Evolutionary conservation across 345 rosid species (phyloP).

Genomic region (Moringa oleifera): DNA sequence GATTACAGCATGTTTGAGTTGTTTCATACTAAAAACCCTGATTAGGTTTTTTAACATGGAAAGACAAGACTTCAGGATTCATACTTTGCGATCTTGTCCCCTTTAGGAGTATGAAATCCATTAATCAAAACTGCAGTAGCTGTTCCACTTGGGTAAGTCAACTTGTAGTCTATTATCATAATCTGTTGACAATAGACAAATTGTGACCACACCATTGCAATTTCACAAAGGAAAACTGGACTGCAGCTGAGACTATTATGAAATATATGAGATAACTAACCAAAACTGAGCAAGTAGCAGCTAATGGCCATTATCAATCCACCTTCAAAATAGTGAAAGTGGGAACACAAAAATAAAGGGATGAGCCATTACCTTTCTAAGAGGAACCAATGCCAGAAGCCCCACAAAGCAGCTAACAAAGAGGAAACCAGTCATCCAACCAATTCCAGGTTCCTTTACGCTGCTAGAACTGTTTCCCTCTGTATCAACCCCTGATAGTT

Average conservation of each 20-base stretch:
- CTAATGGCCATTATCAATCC: background rate
- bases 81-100: conserved; percentile 73
- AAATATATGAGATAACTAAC: background rate
- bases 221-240: background rate
- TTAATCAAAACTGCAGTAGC: conserved; percentile 89
- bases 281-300: background rate
- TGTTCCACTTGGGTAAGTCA: conserved; percentile 86
- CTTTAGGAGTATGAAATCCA: conserved; percentile 78
- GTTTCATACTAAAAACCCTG: background rate
- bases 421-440: conserved; percentile 88
- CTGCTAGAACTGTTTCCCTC: conserved; percentile 64
- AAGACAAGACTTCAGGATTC: conserved; percentile 8
- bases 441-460: conserved; percentile 75
- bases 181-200: conserved; percentile 36
- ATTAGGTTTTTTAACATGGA: background rate
- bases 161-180: conserved; percentile 81
- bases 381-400: conserved; percentile 77
- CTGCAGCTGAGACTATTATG: background rate
- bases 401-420: conserved; percentile 77
- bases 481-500: conserved; percentile 53
- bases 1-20: background rate
- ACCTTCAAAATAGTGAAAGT: background rate
- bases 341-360: background rate
- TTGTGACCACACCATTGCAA: background rate
- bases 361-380: conserved; percentile 53